Percentiles rank a stretch among this genome's conserved stretches.
Conservation (phyloP, 306 rosid genomes). For the Lathyrus sativus region DNA sequence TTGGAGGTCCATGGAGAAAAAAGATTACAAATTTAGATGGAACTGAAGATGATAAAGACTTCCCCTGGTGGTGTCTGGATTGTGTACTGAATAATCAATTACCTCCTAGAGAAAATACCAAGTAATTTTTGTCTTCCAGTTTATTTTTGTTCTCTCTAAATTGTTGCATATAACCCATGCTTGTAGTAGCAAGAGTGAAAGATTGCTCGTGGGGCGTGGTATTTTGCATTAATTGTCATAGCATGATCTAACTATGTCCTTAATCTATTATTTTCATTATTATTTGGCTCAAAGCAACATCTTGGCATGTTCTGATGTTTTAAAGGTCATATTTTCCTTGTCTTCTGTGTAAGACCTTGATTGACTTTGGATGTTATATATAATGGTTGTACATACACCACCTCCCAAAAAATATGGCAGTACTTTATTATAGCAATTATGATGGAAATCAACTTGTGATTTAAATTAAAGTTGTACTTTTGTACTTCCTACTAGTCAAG, state of each 20-base stretch:
- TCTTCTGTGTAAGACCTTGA: constrained; percentile 18
- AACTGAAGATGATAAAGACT: constrained; percentile 89
- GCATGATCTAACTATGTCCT: constrained; percentile 8
- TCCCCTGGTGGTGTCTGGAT: constrained; percentile 93
- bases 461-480: not conserved
- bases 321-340: constrained; percentile 7
- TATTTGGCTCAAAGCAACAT: constrained; percentile 5
- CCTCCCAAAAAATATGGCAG: constrained; percentile 8
- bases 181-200: constrained; percentile 27
- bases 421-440: constrained; percentile 22
- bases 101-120: constrained; percentile 96
- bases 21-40: constrained; percentile 88
- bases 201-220: constrained; percentile 24
- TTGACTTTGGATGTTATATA: constrained; percentile 24
- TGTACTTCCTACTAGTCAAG: constrained; percentile 13
- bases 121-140: constrained; percentile 58
- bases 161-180: constrained; percentile 24
- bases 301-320: constrained; percentile 31
- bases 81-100: constrained; percentile 81
- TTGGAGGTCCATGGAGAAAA: constrained; percentile 97
- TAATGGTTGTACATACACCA: constrained; percentile 9
- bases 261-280: constrained; percentile 6
- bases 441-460: constrained; percentile 10
- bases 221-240: constrained; percentile 28
- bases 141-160: constrained; percentile 26